Evolutionary conservation across 2,329 filamentous ascomycete genomes (phyloP), one percentile per base, ranked within the genome.

Genomic region (Kalmusia sp.): DNA sequence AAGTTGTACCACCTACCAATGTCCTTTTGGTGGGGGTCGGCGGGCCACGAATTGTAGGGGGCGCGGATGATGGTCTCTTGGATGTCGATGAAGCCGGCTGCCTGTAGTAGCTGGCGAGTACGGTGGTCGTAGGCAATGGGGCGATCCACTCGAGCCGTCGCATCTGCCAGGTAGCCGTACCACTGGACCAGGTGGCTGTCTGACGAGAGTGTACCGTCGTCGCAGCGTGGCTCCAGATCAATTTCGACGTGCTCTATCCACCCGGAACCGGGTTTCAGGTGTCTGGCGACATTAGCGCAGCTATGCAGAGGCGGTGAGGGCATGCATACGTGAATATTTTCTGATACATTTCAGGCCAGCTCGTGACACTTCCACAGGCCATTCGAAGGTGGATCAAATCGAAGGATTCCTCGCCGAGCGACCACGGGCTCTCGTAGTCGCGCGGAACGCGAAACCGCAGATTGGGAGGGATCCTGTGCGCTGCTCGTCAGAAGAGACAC

Each of bases 181-280:
- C 92, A 96, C 62, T 84, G 77, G 38, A 79, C 74, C 14, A 93
- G 77, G 24, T 81, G 78, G 6, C 87, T 85, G 31, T 84, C 76
- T 3, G 75, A 60, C 9, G 84, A 80, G 12, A 90, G 75, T 1
- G 85, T 84, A 30, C 82, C 81, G 63, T 90, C 86, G 58, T 92
- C 88, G 67, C 86, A 89, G 46, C 85, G 85, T 15, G 92, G 91
- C 41, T 84, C 80, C 74, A 90, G 90, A 73, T 98, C 92, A 49
- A 98, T 89, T 71, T 98, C 93, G 41, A 96, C 85, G 62, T 96
- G 92, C 74, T 98, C 93, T 50, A 97, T 82, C 69, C 82, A 84
- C 49, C 93, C 93, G 34, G 79, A 82, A 1, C 88, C 87, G 1
- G 92, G 91, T 63, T 86, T 87, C 22, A 97, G 81, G 68, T 96